phyloP scores from a whole-genome alignment of 148 eudicot species.

The Rhododendron williamsianum region DNA sequence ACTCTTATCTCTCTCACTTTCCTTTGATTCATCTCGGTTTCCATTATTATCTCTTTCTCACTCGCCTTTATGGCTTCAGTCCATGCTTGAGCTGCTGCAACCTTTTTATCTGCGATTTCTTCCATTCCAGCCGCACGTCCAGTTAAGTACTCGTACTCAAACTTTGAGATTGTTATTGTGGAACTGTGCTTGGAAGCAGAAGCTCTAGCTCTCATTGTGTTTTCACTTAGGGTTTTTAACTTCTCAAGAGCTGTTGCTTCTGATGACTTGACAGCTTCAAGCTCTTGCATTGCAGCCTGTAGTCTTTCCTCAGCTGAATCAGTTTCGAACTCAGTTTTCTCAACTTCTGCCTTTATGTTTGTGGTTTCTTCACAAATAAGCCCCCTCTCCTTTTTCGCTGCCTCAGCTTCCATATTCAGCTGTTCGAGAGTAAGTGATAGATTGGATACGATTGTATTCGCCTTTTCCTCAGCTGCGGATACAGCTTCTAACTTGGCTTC shows the following conservation, averaged over 20 bases:
- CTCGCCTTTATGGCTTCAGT: slow-evolving; percentile 59
- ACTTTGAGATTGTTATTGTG: slow-evolving; percentile 61
- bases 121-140: slow-evolving; percentile 53
- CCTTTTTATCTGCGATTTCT: slow-evolving; percentile 76
- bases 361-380: slow-evolving; percentile 38
- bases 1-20: slow-evolving; percentile 31
- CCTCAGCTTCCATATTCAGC: slow-evolving; percentile 38
- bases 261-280: slow-evolving; percentile 45
- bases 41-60: slow-evolving; percentile 53
- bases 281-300: slow-evolving; percentile 48
- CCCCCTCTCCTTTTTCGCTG: slow-evolving; percentile 39
- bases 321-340: slow-evolving; percentile 40
- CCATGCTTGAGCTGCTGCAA: slow-evolving; percentile 83
- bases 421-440: slow-evolving; percentile 42
- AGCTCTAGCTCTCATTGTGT: slow-evolving; percentile 46
- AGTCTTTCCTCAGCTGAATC: slow-evolving; percentile 48
- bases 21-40: slow-evolving; percentile 26
- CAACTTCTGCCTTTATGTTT: slow-evolving; percentile 33
- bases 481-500: slow-evolving; percentile 52
- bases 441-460: slow-evolving; percentile 37
- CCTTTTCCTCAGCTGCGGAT: slow-evolving; percentile 46
- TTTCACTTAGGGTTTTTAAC: slow-evolving; percentile 45
- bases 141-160: slow-evolving; percentile 74
- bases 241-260: slow-evolving; percentile 62
- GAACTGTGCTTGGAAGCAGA: slow-evolving; percentile 36